Evolutionary conservation across 306 rosid species (phyloP).

Genomic region (Senna tora): DNA sequence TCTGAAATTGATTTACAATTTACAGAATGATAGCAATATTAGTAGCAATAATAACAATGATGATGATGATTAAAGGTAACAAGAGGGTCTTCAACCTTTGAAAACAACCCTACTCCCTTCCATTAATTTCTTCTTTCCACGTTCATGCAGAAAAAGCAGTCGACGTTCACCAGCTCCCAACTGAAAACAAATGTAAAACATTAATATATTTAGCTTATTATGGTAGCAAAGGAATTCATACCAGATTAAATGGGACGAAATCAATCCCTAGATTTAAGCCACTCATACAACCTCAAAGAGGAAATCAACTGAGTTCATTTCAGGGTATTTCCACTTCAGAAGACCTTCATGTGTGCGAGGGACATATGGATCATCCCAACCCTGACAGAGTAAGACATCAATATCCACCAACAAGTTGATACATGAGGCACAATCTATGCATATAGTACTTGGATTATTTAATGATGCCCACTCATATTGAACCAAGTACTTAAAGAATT

Average conservation of each 20-base stretch:
- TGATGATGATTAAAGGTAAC: conserved; percentile 10
- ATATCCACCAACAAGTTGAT: conserved; percentile 16
- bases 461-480: background rate
- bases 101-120: conserved; percentile 73
- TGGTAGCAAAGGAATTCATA: conserved; percentile 25
- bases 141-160: conserved; percentile 72
- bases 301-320: conserved; percentile 95
- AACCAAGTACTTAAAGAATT: conserved; percentile 17
- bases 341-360: conserved; percentile 99
- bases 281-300: conserved; percentile 73
- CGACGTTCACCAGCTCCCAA: conserved; percentile 56
- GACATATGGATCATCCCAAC: conserved; percentile 98
- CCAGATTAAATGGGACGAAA: conserved; percentile 19
- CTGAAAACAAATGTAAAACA: conserved; percentile 50
- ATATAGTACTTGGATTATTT: conserved; percentile 23
- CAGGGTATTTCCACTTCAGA: conserved; percentile 91
- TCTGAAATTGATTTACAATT: conserved; percentile 53
- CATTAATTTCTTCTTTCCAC: conserved; percentile 87
- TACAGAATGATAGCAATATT: background rate
- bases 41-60: background rate
- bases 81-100: conserved; percentile 57
- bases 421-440: conserved; percentile 32
- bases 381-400: conserved; percentile 52
- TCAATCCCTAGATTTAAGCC: conserved; percentile 35
- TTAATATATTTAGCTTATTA: conserved; percentile 26